Evolutionary conservation across 768 basidiomycete species (phyloP).

Genomic region (Hirschioporus abietinus): DNA sequence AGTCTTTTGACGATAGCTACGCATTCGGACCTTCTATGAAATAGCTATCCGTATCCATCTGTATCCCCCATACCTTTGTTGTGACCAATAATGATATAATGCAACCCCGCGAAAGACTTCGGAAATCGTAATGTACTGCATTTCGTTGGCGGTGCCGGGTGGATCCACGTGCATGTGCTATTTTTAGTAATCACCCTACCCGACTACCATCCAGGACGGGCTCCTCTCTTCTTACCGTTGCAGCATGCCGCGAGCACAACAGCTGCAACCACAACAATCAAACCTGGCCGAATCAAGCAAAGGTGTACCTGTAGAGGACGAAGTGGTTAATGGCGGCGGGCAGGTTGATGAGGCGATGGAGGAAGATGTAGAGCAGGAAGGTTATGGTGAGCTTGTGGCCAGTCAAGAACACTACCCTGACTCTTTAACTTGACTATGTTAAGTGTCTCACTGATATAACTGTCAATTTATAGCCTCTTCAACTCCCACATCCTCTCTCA

Average conservation of each 20-base stretch:
- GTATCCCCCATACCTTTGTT: too few relatives aligned
- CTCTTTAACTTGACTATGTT: slow-evolving; percentile 8
- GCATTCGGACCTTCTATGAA: too few relatives aligned
- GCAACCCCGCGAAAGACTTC: too few relatives aligned
- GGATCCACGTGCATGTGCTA: neutral
- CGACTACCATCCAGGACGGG: neutral
- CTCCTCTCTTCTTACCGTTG: neutral
- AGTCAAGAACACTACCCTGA: slow-evolving; percentile 11
- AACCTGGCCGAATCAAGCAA: slow-evolving; percentile 40
- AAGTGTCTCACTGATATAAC: slow-evolving; percentile 5
- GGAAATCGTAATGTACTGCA: neutral
- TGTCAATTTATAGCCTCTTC: slow-evolving; percentile 57
- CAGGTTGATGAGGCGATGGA: slow-evolving; percentile 80
- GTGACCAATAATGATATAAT: too few relatives aligned
- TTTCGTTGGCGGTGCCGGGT: neutral
- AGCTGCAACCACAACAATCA: slow-evolving; percentile 19
- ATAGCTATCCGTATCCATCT: too few relatives aligned
- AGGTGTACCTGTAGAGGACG: slow-evolving; percentile 57
- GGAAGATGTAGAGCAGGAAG: slow-evolving; percentile 56
- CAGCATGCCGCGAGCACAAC: slow-evolving; percentile 5
- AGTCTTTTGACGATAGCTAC: too few relatives aligned
- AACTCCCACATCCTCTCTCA: slow-evolving; percentile 85
- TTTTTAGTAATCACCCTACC: neutral
- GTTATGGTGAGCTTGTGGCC: slow-evolving; percentile 64
- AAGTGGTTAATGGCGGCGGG: slow-evolving; percentile 49